Conservation (phyloP, 352 stramenopile genomes). For the Phytophthora ramorum region DNA sequence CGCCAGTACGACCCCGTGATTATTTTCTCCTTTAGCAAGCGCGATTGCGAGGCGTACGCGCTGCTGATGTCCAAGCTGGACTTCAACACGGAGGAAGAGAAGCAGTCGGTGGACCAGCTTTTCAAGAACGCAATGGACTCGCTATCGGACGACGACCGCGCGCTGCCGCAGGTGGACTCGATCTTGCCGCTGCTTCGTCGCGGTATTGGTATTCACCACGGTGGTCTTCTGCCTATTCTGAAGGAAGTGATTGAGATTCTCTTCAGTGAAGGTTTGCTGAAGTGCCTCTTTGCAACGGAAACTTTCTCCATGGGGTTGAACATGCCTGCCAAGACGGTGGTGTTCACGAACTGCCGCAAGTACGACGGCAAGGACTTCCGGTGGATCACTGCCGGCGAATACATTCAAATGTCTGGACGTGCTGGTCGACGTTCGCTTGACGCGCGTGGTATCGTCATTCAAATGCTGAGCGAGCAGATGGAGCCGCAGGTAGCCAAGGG, state of each 20-base stretch:
- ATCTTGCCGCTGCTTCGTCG: slow-evolving; percentile 97
- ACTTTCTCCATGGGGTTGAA: slow-evolving; percentile 99
- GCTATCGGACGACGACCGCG: slow-evolving; percentile 96
- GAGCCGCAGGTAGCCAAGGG: slow-evolving; percentile 96
- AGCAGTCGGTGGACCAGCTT: slow-evolving; percentile 96
- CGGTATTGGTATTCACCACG: slow-evolving; percentile 99
- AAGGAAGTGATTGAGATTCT: slow-evolving; percentile 98
- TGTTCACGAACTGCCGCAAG: slow-evolving; percentile 98
- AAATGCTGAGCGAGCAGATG: slow-evolving; percentile 99
- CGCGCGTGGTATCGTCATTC: slow-evolving; percentile 97
- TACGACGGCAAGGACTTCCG: slow-evolving; percentile 96
- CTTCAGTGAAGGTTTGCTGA: slow-evolving; percentile 96
- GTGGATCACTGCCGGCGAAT: slow-evolving; percentile 97
- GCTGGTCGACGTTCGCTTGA: slow-evolving; percentile 98
- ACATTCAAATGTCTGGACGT: slow-evolving; percentile 96
- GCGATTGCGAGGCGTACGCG: slow-evolving; percentile 96
- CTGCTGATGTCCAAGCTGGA: slow-evolving; percentile 94
- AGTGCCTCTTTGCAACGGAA: slow-evolving; percentile 99
- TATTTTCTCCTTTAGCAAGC: slow-evolving; percentile 99
- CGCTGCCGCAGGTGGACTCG: slow-evolving; percentile 97
- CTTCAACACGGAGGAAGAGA: slow-evolving; percentile 99
- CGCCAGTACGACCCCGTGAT: slow-evolving; percentile 98
- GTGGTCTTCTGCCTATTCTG: slow-evolving; percentile 98
- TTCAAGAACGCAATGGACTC: slow-evolving; percentile 99
- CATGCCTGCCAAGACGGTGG: slow-evolving; percentile 99